These are phyloP conservation scores for Huntiella omanensis DNA, from an alignment of 2,329 filamentous ascomycete genomes.

Conservation along the genomic window DNA sequence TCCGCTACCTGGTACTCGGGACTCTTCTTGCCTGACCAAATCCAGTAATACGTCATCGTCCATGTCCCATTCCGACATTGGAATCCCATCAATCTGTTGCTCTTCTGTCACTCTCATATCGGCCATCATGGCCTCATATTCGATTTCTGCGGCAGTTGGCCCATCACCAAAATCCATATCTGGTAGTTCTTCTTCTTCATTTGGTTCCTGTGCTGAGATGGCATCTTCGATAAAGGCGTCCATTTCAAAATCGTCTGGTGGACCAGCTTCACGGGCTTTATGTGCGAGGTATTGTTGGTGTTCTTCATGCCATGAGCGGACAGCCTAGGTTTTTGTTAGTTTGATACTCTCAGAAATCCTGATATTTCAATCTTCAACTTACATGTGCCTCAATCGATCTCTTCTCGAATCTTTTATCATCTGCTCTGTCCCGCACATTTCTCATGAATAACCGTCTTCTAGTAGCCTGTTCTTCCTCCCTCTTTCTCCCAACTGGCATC, in stretches of 20 bases:
- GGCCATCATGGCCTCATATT: slow-evolving; percentile 5
- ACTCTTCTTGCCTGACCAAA: slow-evolving; percentile 29
- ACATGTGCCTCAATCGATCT: slow-evolving; percentile 42
- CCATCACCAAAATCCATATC: slow-evolving; percentile 8
- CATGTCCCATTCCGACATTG: slow-evolving; percentile 11
- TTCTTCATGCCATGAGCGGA: slow-evolving; percentile 12
- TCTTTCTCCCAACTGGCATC: slow-evolving; percentile 42
- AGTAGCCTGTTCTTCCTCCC: slow-evolving; percentile 43
- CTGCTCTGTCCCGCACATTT: slow-evolving; percentile 40
- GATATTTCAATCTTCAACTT: slow-evolving; percentile 7
- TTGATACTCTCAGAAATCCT: neutral
- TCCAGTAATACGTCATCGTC: slow-evolving; percentile 24
- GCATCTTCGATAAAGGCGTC: slow-evolving; percentile 10
- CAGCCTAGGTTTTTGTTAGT: neutral
- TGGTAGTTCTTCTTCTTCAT: slow-evolving; percentile 4
- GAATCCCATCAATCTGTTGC: neutral
- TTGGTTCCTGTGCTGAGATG: neutral
- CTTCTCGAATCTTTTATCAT: slow-evolving; percentile 40
- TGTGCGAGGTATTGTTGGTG: slow-evolving; percentile 11
- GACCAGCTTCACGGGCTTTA: slow-evolving; percentile 9
- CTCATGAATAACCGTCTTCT: slow-evolving; percentile 51
- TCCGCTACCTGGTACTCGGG: slow-evolving; percentile 7
- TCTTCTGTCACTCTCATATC: neutral
- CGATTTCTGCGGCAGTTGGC: slow-evolving; percentile 2
- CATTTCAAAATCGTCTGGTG: slow-evolving; percentile 5